Conservation (phyloP, 805 yeast species). For the Ogataea salicorniae region DNA sequence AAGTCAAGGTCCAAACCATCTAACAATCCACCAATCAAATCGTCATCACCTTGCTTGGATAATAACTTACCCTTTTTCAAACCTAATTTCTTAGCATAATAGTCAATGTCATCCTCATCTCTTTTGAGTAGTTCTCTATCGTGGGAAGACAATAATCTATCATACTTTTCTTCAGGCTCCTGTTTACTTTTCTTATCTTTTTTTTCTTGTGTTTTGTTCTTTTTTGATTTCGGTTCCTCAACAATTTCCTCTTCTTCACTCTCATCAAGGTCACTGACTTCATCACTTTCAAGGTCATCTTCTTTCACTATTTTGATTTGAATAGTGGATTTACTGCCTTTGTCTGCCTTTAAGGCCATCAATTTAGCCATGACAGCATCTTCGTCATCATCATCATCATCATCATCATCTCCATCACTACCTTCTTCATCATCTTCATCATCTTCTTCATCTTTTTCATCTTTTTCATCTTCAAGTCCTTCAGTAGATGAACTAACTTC, state of each 20-base stretch:
- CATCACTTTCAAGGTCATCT: conserved; percentile 3
- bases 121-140: conserved; percentile 45
- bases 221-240: conserved; percentile 12
- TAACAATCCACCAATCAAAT: conserved; percentile 73
- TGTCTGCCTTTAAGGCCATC: conserved; percentile 46
- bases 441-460: conserved; percentile 30
- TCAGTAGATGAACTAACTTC: neutral
- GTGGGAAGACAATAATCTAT: conserved; percentile 32
- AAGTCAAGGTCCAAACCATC: conserved; percentile 66
- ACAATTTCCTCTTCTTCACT: neutral
- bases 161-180: conserved; percentile 9
- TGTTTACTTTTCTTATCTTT: conserved; percentile 8
- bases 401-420: conserved; percentile 3
- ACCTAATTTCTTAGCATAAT: conserved; percentile 79
- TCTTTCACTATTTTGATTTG: conserved; percentile 3
- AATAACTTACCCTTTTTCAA: conserved; percentile 51
- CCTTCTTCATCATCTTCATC: conserved; percentile 32
- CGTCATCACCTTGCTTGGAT: conserved; percentile 56
- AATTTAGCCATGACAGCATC: conserved; percentile 60
- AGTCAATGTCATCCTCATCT: conserved; percentile 76
- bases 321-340: conserved; percentile 22
- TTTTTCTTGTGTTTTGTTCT: neutral
- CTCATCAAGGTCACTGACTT: neutral
- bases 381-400: conserved; percentile 9
- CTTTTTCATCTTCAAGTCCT: conserved; percentile 6